A percentile compares a stretch with the other conserved stretches of the same genome.
Evolutionary conservation across 2,329 filamentous ascomycete species (phyloP).

Genomic region (Onygenales sp.): DNA sequence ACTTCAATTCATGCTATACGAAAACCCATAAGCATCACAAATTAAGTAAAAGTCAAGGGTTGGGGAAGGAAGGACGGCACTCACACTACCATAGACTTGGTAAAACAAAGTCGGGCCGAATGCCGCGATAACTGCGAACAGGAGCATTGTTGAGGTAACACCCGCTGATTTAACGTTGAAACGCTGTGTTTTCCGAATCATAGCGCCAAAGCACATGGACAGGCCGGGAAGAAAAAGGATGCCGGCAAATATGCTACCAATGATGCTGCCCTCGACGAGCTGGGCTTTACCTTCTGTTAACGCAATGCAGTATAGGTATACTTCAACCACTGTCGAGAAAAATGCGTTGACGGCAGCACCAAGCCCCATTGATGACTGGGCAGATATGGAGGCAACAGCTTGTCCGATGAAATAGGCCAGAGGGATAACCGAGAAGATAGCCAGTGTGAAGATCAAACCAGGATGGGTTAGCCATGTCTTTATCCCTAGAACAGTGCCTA

Average conservation of each 20-base stretch:
- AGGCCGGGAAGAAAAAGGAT: slow-evolving; percentile 88
- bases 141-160: slow-evolving; percentile 93
- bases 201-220: slow-evolving; percentile 97
- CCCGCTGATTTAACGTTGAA: slow-evolving; percentile 96
- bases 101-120: slow-evolving; percentile 97
- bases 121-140: slow-evolving; percentile 90
- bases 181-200: slow-evolving; percentile 94
- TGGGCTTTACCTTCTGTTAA: slow-evolving; percentile 84
- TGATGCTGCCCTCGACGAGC: slow-evolving; percentile 91
- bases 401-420: slow-evolving; percentile 98
- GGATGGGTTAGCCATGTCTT: slow-evolving; percentile 68
- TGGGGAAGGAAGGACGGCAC: slow-evolving; percentile 28
- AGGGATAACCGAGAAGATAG: slow-evolving; percentile 85
- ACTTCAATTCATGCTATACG: slow-evolving; percentile 75
- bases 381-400: slow-evolving; percentile 95
- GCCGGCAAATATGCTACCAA: slow-evolving; percentile 95
- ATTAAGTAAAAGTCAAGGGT: background rate
- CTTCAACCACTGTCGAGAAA: slow-evolving; percentile 94
- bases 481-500: slow-evolving; percentile 59
- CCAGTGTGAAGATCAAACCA: slow-evolving; percentile 75
- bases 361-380: slow-evolving; percentile 95
- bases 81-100: slow-evolving; percentile 88
- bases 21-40: slow-evolving; percentile 24
- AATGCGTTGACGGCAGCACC: slow-evolving; percentile 97
- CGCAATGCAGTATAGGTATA: slow-evolving; percentile 94